Base-by-base conservation (phyloP, 192 early-diverging fungal species). In the Podila clonocystis region DNA sequence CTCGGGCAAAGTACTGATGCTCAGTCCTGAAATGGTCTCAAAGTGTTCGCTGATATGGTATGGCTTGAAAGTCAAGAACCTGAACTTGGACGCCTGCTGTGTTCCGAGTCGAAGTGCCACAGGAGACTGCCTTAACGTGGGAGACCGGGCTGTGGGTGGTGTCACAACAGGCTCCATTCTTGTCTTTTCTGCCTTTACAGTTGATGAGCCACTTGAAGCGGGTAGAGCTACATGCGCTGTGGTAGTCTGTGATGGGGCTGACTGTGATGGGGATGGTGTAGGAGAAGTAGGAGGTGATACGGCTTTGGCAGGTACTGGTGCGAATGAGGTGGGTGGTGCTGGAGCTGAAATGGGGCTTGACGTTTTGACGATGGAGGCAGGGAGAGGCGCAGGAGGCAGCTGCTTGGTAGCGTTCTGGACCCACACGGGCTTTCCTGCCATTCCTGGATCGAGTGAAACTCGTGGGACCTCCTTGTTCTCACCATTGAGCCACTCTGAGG, bases 41-140 rank as follows among this genome's bases (percentile, higher is more conserved):
- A 90, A 93, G 66, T 89, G 83, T n/a, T 89, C 77, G 62, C 86
- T 89, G n/a, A 89, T 84, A 58, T 87, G 89, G 55, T 90, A 91
- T 2, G 76, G 50, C 62, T 85, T 87, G 26, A 88, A 89, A 30
- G 84, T 83, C 33, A 93, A 72, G 62, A 92, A 93, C 31, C 89
- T 88, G 74, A 88, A 92, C 30, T 80, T 79, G 9, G 90, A 86
- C 5, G 68, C 57, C 49, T 65, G 59, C 29, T 73, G 83, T 1
- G 68, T 59, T 9, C 87, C 77, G 65, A 89, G 84, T 45, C 88
- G 80, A 62, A 67, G 58, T n/a, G 73, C 84, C 70, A 48, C 82
- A 58, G 49, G 87, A 68, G 74, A 88, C 59, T 58, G 82, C 80
- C 38, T 87, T 84, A 33, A 66, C 13, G 83, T 52, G 1, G 70